phyloP scores from a whole-genome alignment of 2,329 filamentous ascomycete genomes.

The Decorospora gaudefroyi region DNA sequence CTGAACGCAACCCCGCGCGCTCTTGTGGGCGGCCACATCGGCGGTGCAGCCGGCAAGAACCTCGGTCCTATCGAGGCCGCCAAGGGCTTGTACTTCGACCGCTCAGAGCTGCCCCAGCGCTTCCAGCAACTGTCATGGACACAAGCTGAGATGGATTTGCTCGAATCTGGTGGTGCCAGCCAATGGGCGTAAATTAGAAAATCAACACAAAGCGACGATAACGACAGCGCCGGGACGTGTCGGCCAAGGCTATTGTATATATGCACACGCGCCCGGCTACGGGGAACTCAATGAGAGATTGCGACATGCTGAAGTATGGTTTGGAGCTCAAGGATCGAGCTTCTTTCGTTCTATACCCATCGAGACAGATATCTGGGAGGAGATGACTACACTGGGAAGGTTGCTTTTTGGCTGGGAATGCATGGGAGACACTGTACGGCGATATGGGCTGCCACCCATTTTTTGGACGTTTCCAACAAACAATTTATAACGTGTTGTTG shows the following conservation, averaged over 20 bases:
- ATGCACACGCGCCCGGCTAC: slow-evolving; percentile 23
- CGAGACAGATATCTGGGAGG: slow-evolving; percentile 26
- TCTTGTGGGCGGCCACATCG: slow-evolving; percentile 51
- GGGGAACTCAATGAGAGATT: slow-evolving; percentile 13
- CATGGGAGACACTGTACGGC: slow-evolving; percentile 15
- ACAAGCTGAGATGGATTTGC: slow-evolving; percentile 86
- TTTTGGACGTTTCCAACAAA: slow-evolving; percentile 9
- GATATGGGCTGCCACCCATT: slow-evolving; percentile 14
- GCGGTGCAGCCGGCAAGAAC: slow-evolving; percentile 67
- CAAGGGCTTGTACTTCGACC: slow-evolving; percentile 82
- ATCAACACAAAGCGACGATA: slow-evolving; percentile 17
- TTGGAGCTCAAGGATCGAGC: slow-evolving; percentile 19
- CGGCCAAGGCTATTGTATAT: slow-evolving; percentile 26
- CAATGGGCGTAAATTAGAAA: slow-evolving; percentile 54
- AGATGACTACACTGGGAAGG: slow-evolving; percentile 16
- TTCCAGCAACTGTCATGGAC: slow-evolving; percentile 78
- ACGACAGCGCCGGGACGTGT: slow-evolving; percentile 18
- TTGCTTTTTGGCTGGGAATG: slow-evolving; percentile 9
- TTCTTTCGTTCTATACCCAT: slow-evolving; percentile 40
- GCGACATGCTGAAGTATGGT: background rate
- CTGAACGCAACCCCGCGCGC: slow-evolving; percentile 51
- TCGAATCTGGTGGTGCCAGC: slow-evolving; percentile 89
- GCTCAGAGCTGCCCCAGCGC: slow-evolving; percentile 80
- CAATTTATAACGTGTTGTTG: slow-evolving; percentile 3
- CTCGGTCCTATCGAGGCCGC: slow-evolving; percentile 74